A percentile compares a stretch with the other conserved stretches of the same genome.
These are phyloP conservation scores for Pleurotus ostreatus DNA, from an alignment of 768 basidiomycete genomes.

Conservation along the genomic window DNA sequence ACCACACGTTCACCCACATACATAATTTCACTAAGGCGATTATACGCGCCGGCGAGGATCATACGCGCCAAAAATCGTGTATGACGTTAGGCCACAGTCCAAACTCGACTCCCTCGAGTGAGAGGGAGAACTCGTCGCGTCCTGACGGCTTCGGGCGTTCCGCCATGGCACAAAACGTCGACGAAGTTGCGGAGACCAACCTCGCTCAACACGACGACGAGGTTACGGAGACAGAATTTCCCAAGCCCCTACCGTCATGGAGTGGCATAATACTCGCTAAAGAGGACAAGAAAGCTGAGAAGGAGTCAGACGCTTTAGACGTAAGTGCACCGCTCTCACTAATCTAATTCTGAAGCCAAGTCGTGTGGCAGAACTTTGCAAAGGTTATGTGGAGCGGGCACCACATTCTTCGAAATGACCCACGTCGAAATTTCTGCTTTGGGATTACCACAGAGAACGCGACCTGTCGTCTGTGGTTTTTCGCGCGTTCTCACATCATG, in stretches of 20 bases:
- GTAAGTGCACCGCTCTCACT: background rate
- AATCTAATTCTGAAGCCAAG: background rate
- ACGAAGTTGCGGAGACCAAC: too few species aligned
- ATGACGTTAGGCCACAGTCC: background rate
- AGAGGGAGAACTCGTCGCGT: background rate
- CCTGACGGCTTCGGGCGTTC: background rate
- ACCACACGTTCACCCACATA: background rate
- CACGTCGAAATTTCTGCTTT: conserved; percentile 17
- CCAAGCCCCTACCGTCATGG: background rate
- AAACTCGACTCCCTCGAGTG: background rate
- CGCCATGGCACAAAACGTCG: background rate
- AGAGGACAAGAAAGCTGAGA: background rate
- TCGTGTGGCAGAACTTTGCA: conserved; percentile 10
- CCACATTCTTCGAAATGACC: conserved; percentile 24
- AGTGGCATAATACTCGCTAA: background rate
- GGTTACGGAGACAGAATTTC: background rate
- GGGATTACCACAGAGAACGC: conserved; percentile 25
- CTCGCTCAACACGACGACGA: too few species aligned
- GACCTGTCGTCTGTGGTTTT: conserved; percentile 23
- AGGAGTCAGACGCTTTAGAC: background rate
- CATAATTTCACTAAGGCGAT: background rate
- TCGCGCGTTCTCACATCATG: conserved; percentile 15
- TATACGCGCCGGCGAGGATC: background rate
- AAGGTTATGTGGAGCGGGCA: conserved; percentile 21
- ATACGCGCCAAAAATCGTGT: background rate